These are phyloP conservation scores for Scheffersomyces lignicola DNA, from an alignment of 1,139 yeast genomes.

Conservation along the genomic window DNA sequence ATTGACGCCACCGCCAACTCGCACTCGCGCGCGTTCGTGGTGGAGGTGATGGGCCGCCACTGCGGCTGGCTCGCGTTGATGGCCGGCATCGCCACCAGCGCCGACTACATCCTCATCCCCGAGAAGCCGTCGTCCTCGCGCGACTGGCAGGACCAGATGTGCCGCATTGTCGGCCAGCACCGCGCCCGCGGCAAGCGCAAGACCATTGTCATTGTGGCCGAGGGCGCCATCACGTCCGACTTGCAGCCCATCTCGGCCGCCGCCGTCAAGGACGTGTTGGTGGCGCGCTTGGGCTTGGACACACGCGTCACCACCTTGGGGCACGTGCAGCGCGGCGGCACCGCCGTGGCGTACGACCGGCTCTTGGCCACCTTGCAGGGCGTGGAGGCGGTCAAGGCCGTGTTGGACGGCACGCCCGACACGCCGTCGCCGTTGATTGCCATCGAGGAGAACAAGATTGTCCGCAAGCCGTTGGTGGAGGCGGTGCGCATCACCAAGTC, in stretches of 20 bases:
- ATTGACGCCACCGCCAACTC: constrained; percentile 85
- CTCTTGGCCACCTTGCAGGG: constrained; percentile 78
- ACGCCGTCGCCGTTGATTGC: constrained; percentile 81
- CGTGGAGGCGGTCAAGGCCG: constrained; percentile 80
- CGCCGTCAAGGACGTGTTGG: constrained; percentile 68
- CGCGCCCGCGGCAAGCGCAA: constrained; percentile 72
- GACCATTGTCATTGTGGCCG: constrained; percentile 80
- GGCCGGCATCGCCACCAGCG: constrained; percentile 83
- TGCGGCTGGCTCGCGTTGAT: constrained; percentile 86
- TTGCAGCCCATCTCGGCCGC: constrained; percentile 64
- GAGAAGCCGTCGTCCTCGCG: constrained; percentile 67
- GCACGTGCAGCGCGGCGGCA: constrained; percentile 85
- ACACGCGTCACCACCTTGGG: constrained; percentile 80
- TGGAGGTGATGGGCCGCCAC: constrained; percentile 89
- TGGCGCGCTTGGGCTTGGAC: constrained; percentile 65
- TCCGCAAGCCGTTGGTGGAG: constrained; percentile 67
- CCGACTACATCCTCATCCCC: constrained; percentile 78
- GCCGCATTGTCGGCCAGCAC: constrained; percentile 64
- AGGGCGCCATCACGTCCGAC: constrained; percentile 74
- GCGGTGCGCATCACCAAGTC: constrained; percentile 69
- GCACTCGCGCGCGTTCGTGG: constrained; percentile 79
- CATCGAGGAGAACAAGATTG: constrained; percentile 68
- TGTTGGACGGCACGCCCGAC: constrained; percentile 64
- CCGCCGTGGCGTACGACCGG: constrained; percentile 80
- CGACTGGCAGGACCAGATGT: constrained; percentile 68